Evolutionary conservation across 352 stramenopile genomes (phyloP), one percentile per base, ranked within the genome.

Genomic region (Phytophthora pluvialis): DNA sequence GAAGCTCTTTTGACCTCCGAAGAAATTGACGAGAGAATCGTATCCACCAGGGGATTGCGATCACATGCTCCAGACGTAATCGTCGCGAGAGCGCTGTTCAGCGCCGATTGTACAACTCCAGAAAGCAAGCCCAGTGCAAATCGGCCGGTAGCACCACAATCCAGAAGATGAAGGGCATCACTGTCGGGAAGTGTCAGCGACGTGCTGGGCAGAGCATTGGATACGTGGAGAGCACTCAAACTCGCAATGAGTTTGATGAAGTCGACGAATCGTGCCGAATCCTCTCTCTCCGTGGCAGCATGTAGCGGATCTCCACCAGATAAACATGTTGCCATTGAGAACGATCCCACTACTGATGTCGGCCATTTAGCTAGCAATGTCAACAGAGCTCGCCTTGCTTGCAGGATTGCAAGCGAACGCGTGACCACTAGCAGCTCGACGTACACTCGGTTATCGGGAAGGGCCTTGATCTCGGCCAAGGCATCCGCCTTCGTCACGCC

Each of bases 241-340:
- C 86, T 85, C 15, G 85, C 83, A 49, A 90, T 87, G 15, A 96
- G 63, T 65, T 94, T 95, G 53, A 96, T 75, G 57, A 96, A 95
- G 39, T 93, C 85, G 13, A 93, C 82, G 38, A 96, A 89, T 18
- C 70, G 70, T 16, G 76, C 69, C 5, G 75, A 66, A 46, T 86
- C 65, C 25, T 80, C 71, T 28, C 65, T 70, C n/a, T 60, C 74
- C 8, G 43, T 42, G n/a, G 25, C 16, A 39, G 15, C 26, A 49
- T 4, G 43, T 26, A 63, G 38, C 4, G 33, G 16, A 28, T 39
- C 48, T 59, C 28, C 36, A 32, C 26, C 45, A 10, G 75, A 65
- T n/a, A 84, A 60, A 33, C 92, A 88, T 15, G 64, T 45, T 67
- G 67, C 60, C 39, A 92, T 71, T 0, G 74, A 77, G 58, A 94